Evolutionary conservation across 768 basidiomycete genomes (phyloP).

Genomic region (Rhizopogon vinicolor): DNA sequence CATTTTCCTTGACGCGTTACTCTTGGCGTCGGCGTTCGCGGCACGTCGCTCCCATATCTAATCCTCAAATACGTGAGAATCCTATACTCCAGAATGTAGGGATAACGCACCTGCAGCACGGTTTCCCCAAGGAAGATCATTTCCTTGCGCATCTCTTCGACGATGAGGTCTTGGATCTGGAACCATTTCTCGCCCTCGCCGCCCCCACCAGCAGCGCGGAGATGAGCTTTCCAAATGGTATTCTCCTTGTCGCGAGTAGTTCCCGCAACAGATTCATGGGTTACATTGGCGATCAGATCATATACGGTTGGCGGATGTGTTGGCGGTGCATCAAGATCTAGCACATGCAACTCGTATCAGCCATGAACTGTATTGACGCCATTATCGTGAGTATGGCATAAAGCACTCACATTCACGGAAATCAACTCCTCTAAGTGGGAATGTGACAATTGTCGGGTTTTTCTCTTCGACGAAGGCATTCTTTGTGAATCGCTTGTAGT

Average conservation of each 20-base stretch:
- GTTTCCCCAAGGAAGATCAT: constrained; percentile 98
- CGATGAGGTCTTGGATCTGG: constrained; percentile 93
- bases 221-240: constrained; percentile 90
- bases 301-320: constrained; percentile 66
- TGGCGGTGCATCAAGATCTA: constrained; percentile 76
- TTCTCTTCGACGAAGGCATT: constrained; percentile 98
- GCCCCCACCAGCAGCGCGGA: constrained; percentile 69
- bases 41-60: constrained; percentile 65
- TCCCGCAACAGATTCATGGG: constrained; percentile 93
- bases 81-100: constrained; percentile 1
- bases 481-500: constrained; percentile 95
- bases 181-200: constrained; percentile 92
- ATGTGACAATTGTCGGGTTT: constrained; percentile 98
- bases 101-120: constrained; percentile 73
- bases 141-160: constrained; percentile 93
- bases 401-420: constrained; percentile 78
- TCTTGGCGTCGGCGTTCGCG: constrained; percentile 5
- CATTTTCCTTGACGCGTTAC: constrained; percentile 21
- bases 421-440: constrained; percentile 90
- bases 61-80: constrained; percentile 7
- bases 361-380: constrained; percentile 21
- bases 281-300: constrained; percentile 94
- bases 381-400: constrained; percentile 16
- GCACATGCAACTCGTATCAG: constrained; percentile 11
- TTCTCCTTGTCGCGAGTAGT: constrained; percentile 90